Percentiles rank a stretch among this genome's conserved stretches.
Conservation (phyloP, 306 rosid species). For the Rosa lucieae region DNA sequence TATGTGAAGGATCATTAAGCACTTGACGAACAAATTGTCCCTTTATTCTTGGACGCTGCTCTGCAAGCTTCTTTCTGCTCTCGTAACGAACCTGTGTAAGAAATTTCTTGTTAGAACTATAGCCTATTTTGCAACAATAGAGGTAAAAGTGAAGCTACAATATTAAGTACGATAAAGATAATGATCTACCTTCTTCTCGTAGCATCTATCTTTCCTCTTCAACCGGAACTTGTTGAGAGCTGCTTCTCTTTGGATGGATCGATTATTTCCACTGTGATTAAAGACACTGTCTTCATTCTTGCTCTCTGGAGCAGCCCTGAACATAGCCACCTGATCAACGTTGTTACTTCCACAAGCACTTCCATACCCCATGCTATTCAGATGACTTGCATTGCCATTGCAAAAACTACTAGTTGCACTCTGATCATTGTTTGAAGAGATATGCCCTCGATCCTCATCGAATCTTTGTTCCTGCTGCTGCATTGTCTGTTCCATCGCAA, state of each 20-base stretch:
- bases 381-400: constrained; percentile 59
- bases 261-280: constrained; percentile 42
- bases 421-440: constrained; percentile 67
- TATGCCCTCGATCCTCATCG: constrained; percentile 65
- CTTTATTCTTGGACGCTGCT: constrained; percentile 95
- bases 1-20: constrained; percentile 33
- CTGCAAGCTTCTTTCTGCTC: constrained; percentile 98
- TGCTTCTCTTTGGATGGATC: constrained; percentile 73
- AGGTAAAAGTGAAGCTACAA: not conserved
- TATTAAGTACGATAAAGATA: not conserved
- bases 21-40: constrained; percentile 92
- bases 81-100: constrained; percentile 82
- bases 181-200: constrained; percentile 74
- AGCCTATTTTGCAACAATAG: constrained; percentile 10
- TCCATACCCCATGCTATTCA: constrained; percentile 64
- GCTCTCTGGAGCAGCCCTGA: constrained; percentile 50
- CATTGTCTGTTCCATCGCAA: constrained; percentile 30
- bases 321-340: constrained; percentile 45
- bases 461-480: constrained; percentile 45
- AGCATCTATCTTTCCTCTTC: constrained; percentile 96
- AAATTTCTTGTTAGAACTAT: constrained; percentile 22
- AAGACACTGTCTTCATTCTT: constrained; percentile 58
- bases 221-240: constrained; percentile 85
- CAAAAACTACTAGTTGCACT: constrained; percentile 71
- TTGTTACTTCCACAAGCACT: constrained; percentile 79